Evolutionary conservation across 1,139 yeast species (phyloP).

Genomic region (Candida frijolesensis): DNA sequence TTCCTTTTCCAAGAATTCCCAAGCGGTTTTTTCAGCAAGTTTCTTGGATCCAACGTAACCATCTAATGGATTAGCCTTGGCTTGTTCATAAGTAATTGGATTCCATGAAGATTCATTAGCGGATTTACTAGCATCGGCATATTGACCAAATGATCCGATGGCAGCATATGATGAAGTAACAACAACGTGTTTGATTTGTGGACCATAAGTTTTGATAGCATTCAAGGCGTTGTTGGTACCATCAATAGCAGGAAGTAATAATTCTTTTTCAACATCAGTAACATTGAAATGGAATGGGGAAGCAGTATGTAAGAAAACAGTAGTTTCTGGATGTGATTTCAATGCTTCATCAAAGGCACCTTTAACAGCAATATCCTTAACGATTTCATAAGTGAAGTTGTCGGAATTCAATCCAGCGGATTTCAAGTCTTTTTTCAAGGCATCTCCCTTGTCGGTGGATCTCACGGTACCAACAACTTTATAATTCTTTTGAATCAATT

Average conservation of each 20-base stretch:
- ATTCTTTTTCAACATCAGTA: conserved; percentile 29
- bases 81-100: conserved; percentile 34
- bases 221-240: conserved; percentile 32
- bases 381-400: conserved; percentile 21
- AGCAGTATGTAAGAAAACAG: conserved; percentile 34
- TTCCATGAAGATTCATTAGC: conserved; percentile 42
- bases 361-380: conserved; percentile 26
- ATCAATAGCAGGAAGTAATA: conserved; percentile 33
- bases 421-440: conserved; percentile 16
- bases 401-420: background rate
- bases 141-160: conserved; percentile 13
- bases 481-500: conserved; percentile 26
- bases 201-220: conserved; percentile 26
- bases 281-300: conserved; percentile 32
- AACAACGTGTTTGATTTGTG: conserved; percentile 28
- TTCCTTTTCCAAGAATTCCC: conserved; percentile 43
- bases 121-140: conserved; percentile 14
- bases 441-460: conserved; percentile 31
- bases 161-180: conserved; percentile 35
- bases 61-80: conserved; percentile 23
- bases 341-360: conserved; percentile 37
- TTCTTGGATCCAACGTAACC: conserved; percentile 57
- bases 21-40: conserved; percentile 51
- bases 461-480: conserved; percentile 39
- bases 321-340: conserved; percentile 29